phyloP scores from a whole-genome alignment of 106 monocot species.

The Chionographis japonica region DNA sequence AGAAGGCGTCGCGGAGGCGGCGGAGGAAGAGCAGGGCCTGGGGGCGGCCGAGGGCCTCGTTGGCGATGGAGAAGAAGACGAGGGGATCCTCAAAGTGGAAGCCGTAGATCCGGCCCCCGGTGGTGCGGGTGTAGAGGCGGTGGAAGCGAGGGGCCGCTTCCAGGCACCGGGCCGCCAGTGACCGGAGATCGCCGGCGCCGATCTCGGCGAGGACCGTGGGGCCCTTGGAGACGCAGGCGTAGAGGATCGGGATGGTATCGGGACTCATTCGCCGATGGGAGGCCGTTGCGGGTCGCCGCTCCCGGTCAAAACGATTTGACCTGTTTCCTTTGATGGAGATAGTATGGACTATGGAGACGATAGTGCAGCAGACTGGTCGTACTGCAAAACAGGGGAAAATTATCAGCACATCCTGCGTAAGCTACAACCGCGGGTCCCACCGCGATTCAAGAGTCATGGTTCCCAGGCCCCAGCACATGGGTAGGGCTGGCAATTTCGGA shows the following conservation, averaged over 20 bases:
- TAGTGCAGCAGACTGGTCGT: no score
- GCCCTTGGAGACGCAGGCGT: constrained; percentile 30
- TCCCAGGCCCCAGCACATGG: no score
- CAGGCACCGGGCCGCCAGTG: constrained; percentile 13
- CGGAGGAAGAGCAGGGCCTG: constrained; percentile 18
- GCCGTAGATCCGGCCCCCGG: constrained; percentile 23
- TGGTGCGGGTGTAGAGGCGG: constrained; percentile 22
- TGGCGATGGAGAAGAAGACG: constrained; percentile 28
- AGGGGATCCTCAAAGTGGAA: constrained; percentile 19
- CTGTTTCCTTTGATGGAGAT: no score
- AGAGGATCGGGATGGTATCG: constrained; percentile 8
- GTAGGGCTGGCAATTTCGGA: no score
- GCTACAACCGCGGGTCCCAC: no score
- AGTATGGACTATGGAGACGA: no score
- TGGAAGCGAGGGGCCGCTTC: constrained; percentile 19
- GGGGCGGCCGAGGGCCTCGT: constrained; percentile 7
- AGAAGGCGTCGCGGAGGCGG: constrained; percentile 15
- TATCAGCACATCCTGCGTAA: no score
- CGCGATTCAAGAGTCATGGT: no score
- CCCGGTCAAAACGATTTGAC: no score
- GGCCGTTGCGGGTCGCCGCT: no score
- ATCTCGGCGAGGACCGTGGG: constrained; percentile 20
- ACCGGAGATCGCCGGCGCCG: not conserved
- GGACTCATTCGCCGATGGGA: no score
- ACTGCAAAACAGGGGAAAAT: no score